Evolutionary conservation across 768 basidiomycete genomes (phyloP).

Genomic region (Myochromella boudieri): DNA sequence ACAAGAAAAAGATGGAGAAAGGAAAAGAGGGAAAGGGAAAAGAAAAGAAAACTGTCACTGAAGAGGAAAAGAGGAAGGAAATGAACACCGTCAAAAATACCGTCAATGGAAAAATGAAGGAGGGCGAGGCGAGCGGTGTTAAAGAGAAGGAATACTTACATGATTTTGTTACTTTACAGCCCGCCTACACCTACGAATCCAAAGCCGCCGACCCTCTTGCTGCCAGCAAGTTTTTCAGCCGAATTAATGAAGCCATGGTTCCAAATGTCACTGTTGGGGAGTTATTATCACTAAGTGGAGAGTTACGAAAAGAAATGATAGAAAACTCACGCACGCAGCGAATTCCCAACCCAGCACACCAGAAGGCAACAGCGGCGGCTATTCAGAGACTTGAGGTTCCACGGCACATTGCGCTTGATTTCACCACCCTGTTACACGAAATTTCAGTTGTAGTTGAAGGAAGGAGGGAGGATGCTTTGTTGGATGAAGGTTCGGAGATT

Average conservation of each 20-base stretch:
- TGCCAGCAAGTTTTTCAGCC: too few relatives aligned
- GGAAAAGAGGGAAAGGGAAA: background rate
- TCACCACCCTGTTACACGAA: slow-evolving; percentile 6
- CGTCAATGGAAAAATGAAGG: too few relatives aligned
- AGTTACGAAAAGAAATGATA: background rate
- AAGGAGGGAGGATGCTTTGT: slow-evolving; percentile 7
- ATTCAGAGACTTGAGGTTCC: background rate
- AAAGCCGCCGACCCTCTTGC: too few relatives aligned
- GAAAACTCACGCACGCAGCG: too few relatives aligned
- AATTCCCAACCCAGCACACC: background rate
- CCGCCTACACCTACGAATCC: too few relatives aligned
- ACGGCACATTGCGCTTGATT: background rate
- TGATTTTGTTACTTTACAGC: too few relatives aligned
- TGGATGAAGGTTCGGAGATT: slow-evolving; percentile 23
- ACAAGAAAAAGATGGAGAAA: background rate
- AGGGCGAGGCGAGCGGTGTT: slow-evolving; percentile 1
- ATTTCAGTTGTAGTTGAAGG: slow-evolving; percentile 10
- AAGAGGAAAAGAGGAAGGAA: too few relatives aligned
- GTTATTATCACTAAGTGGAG: too few relatives aligned
- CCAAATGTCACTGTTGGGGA: too few relatives aligned
- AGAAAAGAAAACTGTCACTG: background rate
- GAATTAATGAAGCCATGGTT: too few relatives aligned
- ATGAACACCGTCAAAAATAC: too few relatives aligned
- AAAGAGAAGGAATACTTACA: too few relatives aligned
- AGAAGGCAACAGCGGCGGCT: background rate